Evolutionary conservation across 2,329 filamentous ascomycete genomes (phyloP).

Genomic region (Phyllosticta citrichinensis): DNA sequence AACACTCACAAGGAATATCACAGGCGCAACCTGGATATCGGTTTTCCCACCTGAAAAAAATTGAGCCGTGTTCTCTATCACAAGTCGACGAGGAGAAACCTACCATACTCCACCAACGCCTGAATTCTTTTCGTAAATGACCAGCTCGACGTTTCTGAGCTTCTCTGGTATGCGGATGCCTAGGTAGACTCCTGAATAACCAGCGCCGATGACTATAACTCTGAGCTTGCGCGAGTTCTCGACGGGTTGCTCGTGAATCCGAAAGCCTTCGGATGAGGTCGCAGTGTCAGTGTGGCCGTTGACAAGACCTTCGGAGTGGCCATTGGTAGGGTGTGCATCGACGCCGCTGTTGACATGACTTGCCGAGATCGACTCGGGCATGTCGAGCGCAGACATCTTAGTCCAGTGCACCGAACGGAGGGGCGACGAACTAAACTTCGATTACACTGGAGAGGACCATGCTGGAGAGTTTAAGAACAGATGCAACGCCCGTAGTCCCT

Average conservation of each 20-base stretch:
- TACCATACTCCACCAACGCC: slow-evolving; percentile 32
- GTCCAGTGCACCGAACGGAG: not conserved
- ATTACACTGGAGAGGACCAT: not conserved
- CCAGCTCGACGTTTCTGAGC: slow-evolving; percentile 29
- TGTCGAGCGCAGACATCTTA: slow-evolving; percentile 22
- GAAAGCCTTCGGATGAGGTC: slow-evolving; percentile 11
- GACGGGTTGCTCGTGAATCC: slow-evolving; percentile 29
- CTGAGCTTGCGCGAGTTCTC: slow-evolving; percentile 34
- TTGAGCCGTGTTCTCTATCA: not conserved
- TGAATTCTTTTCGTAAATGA: slow-evolving; percentile 35
- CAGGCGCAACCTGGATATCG: slow-evolving; percentile 36
- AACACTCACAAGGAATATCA: slow-evolving; percentile 26
- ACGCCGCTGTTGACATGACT: slow-evolving; percentile 10
- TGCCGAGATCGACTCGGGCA: slow-evolving; percentile 14
- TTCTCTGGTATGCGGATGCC: slow-evolving; percentile 35
- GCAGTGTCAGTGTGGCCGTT: not conserved
- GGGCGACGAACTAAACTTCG: not conserved
- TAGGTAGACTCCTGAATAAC: slow-evolving; percentile 35
- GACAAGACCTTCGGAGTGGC: not conserved
- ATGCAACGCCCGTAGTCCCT: not conserved
- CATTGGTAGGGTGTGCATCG: not conserved
- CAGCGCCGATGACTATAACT: slow-evolving; percentile 36
- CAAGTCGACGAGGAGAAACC: slow-evolving; percentile 22
- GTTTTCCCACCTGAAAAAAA: slow-evolving; percentile 10
- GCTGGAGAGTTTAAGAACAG: not conserved